Conservation (phyloP, 805 yeast species). For the Kodamaea leandrae region DNA sequence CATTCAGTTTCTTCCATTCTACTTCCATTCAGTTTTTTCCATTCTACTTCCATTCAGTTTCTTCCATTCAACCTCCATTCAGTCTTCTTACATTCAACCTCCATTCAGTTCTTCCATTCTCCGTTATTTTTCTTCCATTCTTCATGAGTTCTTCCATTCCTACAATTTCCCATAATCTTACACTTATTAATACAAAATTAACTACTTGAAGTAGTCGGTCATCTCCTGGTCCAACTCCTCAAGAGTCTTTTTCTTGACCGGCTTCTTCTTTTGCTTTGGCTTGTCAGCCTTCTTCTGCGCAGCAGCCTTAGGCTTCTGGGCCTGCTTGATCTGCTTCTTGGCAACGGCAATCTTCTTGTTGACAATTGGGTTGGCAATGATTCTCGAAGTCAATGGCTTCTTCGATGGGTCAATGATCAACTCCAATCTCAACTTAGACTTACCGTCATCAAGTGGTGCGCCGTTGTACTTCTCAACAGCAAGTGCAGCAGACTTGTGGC, state of each 20-base stretch:
- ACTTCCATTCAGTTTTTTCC: no score
- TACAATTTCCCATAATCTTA: neutral
- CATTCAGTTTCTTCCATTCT: no score
- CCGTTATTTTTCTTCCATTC: no score
- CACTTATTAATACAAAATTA: constrained; percentile 2
- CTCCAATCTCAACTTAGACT: constrained; percentile 71
- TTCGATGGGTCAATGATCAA: constrained; percentile 81
- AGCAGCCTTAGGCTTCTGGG: constrained; percentile 21
- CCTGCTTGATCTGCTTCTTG: constrained; percentile 25
- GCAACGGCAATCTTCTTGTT: constrained; percentile 21
- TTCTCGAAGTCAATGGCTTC: constrained; percentile 73
- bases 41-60: no score
- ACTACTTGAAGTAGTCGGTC: constrained; percentile 81
- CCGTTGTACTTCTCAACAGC: constrained; percentile 87
- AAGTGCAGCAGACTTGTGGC: constrained; percentile 63
- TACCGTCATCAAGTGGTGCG: constrained; percentile 90
- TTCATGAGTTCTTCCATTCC: no score
- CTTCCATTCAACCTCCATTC: no score
- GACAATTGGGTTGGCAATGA: constrained; percentile 46
- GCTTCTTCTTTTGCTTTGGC: constrained; percentile 33
- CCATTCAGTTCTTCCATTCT: no score
- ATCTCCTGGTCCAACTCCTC: constrained; percentile 97
- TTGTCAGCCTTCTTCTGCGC: constrained; percentile 9
- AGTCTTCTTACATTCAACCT: no score
- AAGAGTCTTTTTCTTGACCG: constrained; percentile 60